phyloP scores from a whole-genome alignment of 2,329 filamentous ascomycete species.

The Rutstroemia sydowiana region DNA sequence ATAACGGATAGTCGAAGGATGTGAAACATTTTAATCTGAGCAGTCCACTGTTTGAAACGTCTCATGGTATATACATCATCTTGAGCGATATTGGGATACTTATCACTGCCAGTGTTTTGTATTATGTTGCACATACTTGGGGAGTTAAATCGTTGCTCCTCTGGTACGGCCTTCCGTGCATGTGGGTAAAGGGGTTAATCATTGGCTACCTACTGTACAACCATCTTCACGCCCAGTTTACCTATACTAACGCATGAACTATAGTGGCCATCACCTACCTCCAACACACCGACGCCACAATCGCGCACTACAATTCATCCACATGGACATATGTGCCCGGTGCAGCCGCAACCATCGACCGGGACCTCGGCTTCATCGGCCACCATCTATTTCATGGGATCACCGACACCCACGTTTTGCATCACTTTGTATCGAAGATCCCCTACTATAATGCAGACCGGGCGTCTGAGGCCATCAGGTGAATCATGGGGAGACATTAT shows the following conservation, averaged over 20 bases:
- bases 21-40: too few relatives aligned
- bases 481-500: constrained; percentile 48
- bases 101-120: constrained; percentile 39
- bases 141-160: constrained; percentile 48
- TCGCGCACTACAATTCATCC: constrained; percentile 52
- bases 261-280: constrained; percentile 68
- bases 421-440: constrained; percentile 52
- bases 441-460: constrained; percentile 52
- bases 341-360: constrained; percentile 53
- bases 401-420: constrained; percentile 54
- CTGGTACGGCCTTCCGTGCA: constrained; percentile 56
- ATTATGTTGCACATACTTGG: constrained; percentile 35
- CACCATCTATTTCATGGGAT: constrained; percentile 56
- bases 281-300: constrained; percentile 54
- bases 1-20: too few relatives aligned
- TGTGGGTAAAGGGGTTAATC: constrained; percentile 65
- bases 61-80: constrained; percentile 46
- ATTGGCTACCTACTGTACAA: constrained; percentile 46
- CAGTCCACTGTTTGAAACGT: constrained; percentile 52
- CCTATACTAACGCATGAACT: constrained; percentile 21
- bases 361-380: constrained; percentile 55
- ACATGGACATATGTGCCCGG: constrained; percentile 55
- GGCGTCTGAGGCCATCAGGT: constrained; percentile 47
- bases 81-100: constrained; percentile 50
- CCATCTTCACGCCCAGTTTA: not conserved